Evolutionary conservation across 1,139 yeast genomes (phyloP), one percentile per base, ranked within the genome.

Genomic region (Nakaseomyces sp.): DNA sequence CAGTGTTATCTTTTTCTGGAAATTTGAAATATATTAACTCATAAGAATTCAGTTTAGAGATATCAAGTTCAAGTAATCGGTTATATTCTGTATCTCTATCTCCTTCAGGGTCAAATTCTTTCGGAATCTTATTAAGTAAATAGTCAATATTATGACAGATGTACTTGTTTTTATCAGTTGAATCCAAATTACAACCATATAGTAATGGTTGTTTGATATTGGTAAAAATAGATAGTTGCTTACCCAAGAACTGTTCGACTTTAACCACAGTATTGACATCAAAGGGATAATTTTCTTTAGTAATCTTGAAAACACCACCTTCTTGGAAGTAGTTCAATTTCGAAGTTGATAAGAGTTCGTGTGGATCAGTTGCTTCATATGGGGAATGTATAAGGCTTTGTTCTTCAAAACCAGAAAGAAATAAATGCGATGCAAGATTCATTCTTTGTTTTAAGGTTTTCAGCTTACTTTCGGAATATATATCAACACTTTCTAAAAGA

Each of bases 331-430:
- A 17, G 17, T 13, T 13, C 6, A 32, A 13, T 9, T 2, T 17
- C 4, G 36, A n/a, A 8, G 12, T 32, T 12, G 22, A 5, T 24
- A 18, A 10, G 4, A 32, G 24, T 18, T 32, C 22, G 12, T 18
- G 20, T 7, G 36, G 5, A 18, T 32, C 24, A 6, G 36, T 10
- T 7, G 6, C 12, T 9, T 5, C 15, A 18, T 10, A 32, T 10
- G 36, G 36, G 4, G 5, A 18, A 4, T 8, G 36, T 4, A 7
- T 10, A n/a, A 7, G 17, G 5, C 4, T 4, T n/a, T 17, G 13
- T 9, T 64, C 62, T 51, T 80, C 86, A 54, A 79, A 74, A 0
- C 87, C 88, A 1, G 85, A 68, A 18, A 83, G 64, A 12, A 83
- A 69, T 39, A 64, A 55, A 33, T 64, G 62, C 46, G 76, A 68